Conservation (phyloP, 345 rosid genomes). For the Triadica sebifera region DNA sequence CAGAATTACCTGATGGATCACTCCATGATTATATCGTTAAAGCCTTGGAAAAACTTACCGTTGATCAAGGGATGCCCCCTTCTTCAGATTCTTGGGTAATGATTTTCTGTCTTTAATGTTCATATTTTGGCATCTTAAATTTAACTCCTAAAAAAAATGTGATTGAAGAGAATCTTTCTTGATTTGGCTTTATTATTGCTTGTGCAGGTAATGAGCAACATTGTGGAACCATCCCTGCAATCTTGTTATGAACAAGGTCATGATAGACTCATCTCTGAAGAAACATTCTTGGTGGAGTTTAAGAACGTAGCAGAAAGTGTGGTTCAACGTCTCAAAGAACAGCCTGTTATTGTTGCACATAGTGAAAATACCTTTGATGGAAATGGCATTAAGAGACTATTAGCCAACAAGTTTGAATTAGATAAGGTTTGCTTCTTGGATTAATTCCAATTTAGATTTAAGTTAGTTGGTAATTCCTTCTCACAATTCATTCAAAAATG, state of each 20-base stretch:
- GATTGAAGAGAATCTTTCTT: neutral
- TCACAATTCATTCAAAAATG: neutral
- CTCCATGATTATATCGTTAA: slow-evolving; percentile 49
- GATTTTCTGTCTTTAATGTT: neutral
- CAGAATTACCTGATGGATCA: slow-evolving; percentile 39
- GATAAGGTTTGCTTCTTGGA: slow-evolving; percentile 55
- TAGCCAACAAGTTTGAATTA: slow-evolving; percentile 75
- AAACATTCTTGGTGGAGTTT: slow-evolving; percentile 58
- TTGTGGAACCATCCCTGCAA: slow-evolving; percentile 66
- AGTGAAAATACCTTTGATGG: slow-evolving; percentile 87
- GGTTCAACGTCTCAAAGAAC: slow-evolving; percentile 78
- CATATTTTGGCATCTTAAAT: neutral
- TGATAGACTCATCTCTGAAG: slow-evolving; percentile 48
- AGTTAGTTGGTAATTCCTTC: neutral
- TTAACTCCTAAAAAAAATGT: neutral
- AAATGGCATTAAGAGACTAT: slow-evolving; percentile 64
- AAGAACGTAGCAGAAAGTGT: slow-evolving; percentile 60
- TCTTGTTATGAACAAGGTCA: slow-evolving; percentile 34
- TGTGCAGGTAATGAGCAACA: slow-evolving; percentile 64
- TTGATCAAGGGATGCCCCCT: slow-evolving; percentile 95
- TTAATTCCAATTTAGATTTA: neutral
- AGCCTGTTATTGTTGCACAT: slow-evolving; percentile 93
- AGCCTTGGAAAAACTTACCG: slow-evolving; percentile 67
- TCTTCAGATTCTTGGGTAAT: slow-evolving; percentile 79
- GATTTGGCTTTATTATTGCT: neutral